phyloP scores from a whole-genome alignment of 371 early-diverging fungal genomes.

The Lichtheimia corymbifera region DNA sequence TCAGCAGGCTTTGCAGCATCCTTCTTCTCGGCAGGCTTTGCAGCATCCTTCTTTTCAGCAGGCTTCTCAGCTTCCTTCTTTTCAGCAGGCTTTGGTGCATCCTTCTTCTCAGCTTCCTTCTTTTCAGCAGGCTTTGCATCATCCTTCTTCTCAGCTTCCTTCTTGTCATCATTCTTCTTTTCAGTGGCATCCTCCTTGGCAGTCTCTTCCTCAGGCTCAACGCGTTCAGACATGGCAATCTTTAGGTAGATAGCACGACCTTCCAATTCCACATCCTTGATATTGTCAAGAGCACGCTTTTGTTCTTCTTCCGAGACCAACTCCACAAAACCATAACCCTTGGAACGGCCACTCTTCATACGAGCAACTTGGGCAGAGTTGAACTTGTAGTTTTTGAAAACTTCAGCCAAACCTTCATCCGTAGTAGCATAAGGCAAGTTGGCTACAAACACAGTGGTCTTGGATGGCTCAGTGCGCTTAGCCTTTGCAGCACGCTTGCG shows the following conservation, averaged over 20 bases:
- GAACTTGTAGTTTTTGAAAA: conserved; percentile 81
- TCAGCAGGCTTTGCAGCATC: background rate
- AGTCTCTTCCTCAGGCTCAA: background rate
- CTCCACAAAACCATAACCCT: conserved; percentile 94
- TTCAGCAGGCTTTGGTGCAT: conserved; percentile 9
- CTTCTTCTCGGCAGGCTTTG: conserved; percentile 7
- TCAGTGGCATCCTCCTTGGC: background rate
- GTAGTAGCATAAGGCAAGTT: conserved; percentile 89
- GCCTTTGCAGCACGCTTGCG: background rate
- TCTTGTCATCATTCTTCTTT: background rate
- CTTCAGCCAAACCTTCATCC: conserved; percentile 69
- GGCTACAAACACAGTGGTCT: conserved; percentile 87
- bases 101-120: conserved; percentile 6
- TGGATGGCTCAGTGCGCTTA: conserved; percentile 53
- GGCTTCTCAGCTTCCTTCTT: conserved; percentile 5
- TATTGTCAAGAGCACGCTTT: conserved; percentile 67
- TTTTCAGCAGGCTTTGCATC: background rate
- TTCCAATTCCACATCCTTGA: conserved; percentile 63
- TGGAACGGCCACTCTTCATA: conserved; percentile 68
- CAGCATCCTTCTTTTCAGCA: background rate
- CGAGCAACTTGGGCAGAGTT: conserved; percentile 75
- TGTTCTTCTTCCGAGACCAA: conserved; percentile 79
- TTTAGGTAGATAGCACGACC: conserved; percentile 76
- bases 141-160: conserved; percentile 9
- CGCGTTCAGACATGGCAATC: conserved; percentile 62